These are phyloP conservation scores for Meyerozyma carpophila DNA, from an alignment of 1,139 yeast species.

Conservation along the genomic window DNA sequence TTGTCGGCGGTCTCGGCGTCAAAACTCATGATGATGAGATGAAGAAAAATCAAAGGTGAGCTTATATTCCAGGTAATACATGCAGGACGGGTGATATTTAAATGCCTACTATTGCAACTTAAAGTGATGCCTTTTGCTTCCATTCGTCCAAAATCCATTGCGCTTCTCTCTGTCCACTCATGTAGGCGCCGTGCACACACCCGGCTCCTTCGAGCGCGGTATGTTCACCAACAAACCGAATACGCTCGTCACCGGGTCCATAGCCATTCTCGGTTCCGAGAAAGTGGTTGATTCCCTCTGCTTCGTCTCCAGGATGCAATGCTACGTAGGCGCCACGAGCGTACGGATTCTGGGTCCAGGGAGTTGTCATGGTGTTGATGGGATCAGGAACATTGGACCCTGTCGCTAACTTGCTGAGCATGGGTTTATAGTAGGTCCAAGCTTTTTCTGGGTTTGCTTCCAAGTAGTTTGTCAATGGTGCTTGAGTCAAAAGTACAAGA, in stretches of 20 bases:
- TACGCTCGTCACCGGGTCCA: conserved; percentile 34
- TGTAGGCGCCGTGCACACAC: conserved; percentile 78
- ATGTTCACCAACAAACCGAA: conserved; percentile 86
- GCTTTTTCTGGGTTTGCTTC: conserved; percentile 33
- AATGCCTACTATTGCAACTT: background rate
- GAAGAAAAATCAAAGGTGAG: background rate
- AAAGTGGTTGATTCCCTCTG: conserved; percentile 51
- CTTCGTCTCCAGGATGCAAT: conserved; percentile 61
- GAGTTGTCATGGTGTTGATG: conserved; percentile 45
- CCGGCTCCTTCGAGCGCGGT: conserved; percentile 74
- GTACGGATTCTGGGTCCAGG: conserved; percentile 69
- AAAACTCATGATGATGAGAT: conserved; percentile 13
- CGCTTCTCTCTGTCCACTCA: conserved; percentile 71
- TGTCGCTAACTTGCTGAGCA: conserved; percentile 21
- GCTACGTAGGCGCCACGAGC: conserved; percentile 76
- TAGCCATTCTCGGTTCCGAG: conserved; percentile 46
- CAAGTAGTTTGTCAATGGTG: conserved; percentile 56
- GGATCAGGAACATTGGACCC: conserved; percentile 34
- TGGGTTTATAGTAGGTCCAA: conserved; percentile 36
- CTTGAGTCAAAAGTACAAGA: conserved; percentile 59
- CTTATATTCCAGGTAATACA: background rate
- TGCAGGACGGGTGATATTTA: background rate
- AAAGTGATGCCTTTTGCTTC: background rate
- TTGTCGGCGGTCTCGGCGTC: conserved; percentile 56
- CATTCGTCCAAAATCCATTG: conserved; percentile 26